Base-by-base conservation (phyloP, 345 rosid genomes). In the Lepidium didymum region DNA sequence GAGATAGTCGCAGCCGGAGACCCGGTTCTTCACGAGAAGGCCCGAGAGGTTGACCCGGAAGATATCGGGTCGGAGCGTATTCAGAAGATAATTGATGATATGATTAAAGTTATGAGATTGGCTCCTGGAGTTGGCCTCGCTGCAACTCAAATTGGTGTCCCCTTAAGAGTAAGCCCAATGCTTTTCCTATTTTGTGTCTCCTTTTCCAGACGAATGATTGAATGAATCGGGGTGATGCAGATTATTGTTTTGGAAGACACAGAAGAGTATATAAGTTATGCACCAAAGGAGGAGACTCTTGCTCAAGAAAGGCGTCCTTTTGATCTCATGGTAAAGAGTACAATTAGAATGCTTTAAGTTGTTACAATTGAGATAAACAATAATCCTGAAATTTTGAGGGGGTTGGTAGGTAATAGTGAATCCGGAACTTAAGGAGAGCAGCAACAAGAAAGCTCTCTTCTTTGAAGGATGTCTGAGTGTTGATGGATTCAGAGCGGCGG, bases 61-160 rank as follows among this genome's bases (percentile, higher is more conserved):
- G 97, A 93, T 37, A 85, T 90, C 36, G 85, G 86, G 67, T 88
- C 92, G 57, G 97, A 88, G 64, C 82, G 82, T 82, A 76, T 93
- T n/a, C 94, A 85, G 88, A 88, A 84, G 85, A 84, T 88, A 46
- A 82, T 93, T 64, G 92, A 87, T 73, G 87, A 83, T 68, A 87
- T 88, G 98, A 73, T 93, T 12, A 74, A 76, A 70, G 88, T 61
- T 8, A 87, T 90, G 97, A 78, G 96, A 70, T 72, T 64, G 49
- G 96, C 92, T 65, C 98, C 96, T 51, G 97, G 98, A 13, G 96
- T 88, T 70, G 97, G 98, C 1, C 89, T 93, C 9, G 97, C 98
- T 59, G 96, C 98, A 66, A 97, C 98, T 58, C 97, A 90, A 67
- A 88, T 93, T 75, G 97, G 98, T 46, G 25, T 90, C 66, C 94